Evolutionary conservation across 148 eudicot species (phyloP), one percentile per base, ranked within the genome.

Genomic region (Limonium bicolor): DNA sequence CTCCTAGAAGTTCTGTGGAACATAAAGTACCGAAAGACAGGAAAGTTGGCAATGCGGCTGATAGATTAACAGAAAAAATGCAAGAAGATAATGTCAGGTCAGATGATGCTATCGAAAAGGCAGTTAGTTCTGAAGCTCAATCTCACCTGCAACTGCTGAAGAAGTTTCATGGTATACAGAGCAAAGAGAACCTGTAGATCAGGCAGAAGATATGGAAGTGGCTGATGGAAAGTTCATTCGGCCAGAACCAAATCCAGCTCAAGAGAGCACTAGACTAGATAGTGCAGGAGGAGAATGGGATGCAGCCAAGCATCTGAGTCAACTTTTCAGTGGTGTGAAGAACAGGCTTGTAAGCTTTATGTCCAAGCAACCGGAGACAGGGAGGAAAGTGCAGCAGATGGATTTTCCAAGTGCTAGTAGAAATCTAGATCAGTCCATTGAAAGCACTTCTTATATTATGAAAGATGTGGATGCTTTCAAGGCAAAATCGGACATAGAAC

Each of bases 251-350:
- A 62, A 56, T 11, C 33, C 32, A 36, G 25, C 38, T 19, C 46
- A 52, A 46, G 57, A 37, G 31, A 36, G 54, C 17, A 48, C 59
- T 37, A 60, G 34, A 35, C 40, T 16, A 15, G 69, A 55, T 44
- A 65, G 55, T 22, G 70, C n/a, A n/a, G n/a, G 53, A 20, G 64
- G 66, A 47, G 74, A 69, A 34, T 62, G 76, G 71, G 76, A 70
- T 50, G 62, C 68, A 41, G 50, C 55, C 12, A 66, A 54, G 65
- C 62, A 58, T 50, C 48, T 64, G 25, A 58, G 73, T 51, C 74
- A 69, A 54, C 46, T 61, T 51, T 35, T 33, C 27, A 57, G 45
- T 53, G 63, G 60, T 46, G 77, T 45, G 2, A 66, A 76, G 70
- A 40, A 50, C 47, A 67, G 45, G 50, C 23, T 68, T 25, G 76